phyloP scores from a whole-genome alignment of 805 yeast genomes.

The Candida maltosa region DNA sequence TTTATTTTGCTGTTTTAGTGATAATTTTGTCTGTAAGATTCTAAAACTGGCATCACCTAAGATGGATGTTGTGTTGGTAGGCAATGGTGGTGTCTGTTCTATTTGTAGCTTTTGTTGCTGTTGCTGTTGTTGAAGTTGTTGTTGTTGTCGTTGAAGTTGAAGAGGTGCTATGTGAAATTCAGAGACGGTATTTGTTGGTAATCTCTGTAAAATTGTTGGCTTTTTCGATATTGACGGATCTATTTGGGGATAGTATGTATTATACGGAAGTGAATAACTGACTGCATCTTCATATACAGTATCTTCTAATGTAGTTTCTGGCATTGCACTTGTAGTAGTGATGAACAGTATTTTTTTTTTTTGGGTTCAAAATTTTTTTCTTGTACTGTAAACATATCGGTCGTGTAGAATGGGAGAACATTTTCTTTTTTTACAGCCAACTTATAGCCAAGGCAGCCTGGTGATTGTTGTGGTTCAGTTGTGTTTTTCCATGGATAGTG shows the following conservation, averaged over 20 bases:
- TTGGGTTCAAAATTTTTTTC: background rate
- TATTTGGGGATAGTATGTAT: background rate
- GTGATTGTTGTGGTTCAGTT: no score
- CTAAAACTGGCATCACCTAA: conserved; percentile 7
- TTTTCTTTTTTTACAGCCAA: no score
- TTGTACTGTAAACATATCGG: no score
- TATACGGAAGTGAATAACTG: conserved; percentile 3
- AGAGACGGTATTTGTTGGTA: conserved; percentile 7
- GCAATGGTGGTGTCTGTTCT: background rate
- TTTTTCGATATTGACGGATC: background rate
- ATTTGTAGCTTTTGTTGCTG: background rate
- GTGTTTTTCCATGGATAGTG: no score
- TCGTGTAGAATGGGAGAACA: no score
- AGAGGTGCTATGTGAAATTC: background rate
- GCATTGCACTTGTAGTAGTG: background rate
- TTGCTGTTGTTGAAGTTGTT: background rate
- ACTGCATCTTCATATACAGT: conserved; percentile 8
- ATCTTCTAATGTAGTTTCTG: conserved; percentile 4
- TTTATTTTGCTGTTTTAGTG: conserved; percentile 3
- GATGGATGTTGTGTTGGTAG: conserved; percentile 3
- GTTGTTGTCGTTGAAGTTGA: background rate
- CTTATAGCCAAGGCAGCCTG: no score
- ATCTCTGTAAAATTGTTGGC: conserved; percentile 3
- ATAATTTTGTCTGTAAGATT: conserved; percentile 7
- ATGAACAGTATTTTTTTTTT: background rate